Conservation (phyloP, 495 filamentous ascomycete species). For the Hypoxylon lienhwacheense region DNA sequence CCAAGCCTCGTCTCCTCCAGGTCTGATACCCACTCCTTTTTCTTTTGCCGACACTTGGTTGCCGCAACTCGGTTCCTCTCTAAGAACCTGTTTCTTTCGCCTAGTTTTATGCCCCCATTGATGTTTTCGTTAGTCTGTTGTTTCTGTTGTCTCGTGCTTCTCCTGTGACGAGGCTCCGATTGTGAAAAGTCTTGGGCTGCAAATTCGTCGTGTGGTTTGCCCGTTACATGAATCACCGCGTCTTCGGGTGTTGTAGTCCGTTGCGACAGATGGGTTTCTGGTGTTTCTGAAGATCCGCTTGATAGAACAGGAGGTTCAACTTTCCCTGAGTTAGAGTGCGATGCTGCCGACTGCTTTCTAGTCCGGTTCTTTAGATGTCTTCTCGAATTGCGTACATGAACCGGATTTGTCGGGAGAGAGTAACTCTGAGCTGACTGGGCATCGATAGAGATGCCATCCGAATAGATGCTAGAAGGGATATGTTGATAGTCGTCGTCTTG, state of each 20-base stretch:
- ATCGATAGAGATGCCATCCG: conserved; percentile 12
- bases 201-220: background rate
- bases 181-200: background rate
- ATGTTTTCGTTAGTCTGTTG: background rate
- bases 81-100: conserved; percentile 57
- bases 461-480: background rate
- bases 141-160: conserved; percentile 18
- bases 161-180: background rate
- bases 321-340: conserved; percentile 11
- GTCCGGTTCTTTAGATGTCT: background rate
- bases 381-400: background rate
- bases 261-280: conserved; percentile 31
- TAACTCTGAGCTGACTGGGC: background rate
- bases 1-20: conserved; percentile 54
- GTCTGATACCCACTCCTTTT: conserved; percentile 71
- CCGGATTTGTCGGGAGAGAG: background rate
- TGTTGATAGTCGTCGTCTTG: conserved; percentile 10
- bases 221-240: background rate
- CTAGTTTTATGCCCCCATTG: conserved; percentile 21
- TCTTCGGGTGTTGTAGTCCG: conserved; percentile 19
- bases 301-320: conserved; percentile 21
- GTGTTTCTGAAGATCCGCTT: conserved; percentile 28
- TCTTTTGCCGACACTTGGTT: conserved; percentile 85
- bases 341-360: background rate
- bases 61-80: conserved; percentile 84